Evolutionary conservation across 345 rosid genomes (phyloP).

Genomic region (Angophora floribunda): DNA sequence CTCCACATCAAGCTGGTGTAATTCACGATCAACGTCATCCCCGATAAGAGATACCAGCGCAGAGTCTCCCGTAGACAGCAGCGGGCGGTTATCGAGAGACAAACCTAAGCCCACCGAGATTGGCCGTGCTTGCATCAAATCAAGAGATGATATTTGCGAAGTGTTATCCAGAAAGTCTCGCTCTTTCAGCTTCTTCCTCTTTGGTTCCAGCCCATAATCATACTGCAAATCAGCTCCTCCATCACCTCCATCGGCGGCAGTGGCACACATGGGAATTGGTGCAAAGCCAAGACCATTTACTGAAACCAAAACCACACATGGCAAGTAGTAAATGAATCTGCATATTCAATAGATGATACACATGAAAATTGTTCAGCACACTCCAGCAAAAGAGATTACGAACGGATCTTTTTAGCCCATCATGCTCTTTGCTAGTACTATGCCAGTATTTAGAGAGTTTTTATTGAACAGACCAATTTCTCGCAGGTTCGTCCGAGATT

Average conservation of each 20-base stretch:
- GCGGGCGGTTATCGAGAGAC: conserved; percentile 56
- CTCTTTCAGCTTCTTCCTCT: conserved; percentile 53
- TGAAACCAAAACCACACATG: conserved; percentile 5
- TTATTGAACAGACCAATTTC: not conserved
- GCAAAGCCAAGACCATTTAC: conserved; percentile 82
- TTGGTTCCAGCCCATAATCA: conserved; percentile 46
- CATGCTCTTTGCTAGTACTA: not conserved
- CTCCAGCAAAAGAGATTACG: not conserved
- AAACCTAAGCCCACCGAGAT: conserved; percentile 85
- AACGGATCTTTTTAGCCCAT: not conserved
- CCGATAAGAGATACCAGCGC: conserved; percentile 50
- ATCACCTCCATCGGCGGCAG: conserved; percentile 41
- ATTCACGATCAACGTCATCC: conserved; percentile 54
- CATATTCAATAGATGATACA: not conserved
- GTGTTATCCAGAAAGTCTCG: conserved; percentile 28
- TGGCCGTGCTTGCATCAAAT: conserved; percentile 51
- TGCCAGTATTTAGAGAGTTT: not conserved
- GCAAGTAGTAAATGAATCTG: not conserved
- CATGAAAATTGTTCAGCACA: not conserved
- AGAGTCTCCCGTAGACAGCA: conserved; percentile 55
- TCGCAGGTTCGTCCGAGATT: not conserved
- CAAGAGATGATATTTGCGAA: conserved; percentile 67
- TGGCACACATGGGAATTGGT: conserved; percentile 31
- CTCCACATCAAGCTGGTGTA: conserved; percentile 70
- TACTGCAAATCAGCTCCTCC: conserved; percentile 49